Percentiles rank a stretch among this genome's conserved stretches.
phyloP scores from a whole-genome alignment of 1,284 basidiomycete species.

The Ganoderma meredithae region DNA sequence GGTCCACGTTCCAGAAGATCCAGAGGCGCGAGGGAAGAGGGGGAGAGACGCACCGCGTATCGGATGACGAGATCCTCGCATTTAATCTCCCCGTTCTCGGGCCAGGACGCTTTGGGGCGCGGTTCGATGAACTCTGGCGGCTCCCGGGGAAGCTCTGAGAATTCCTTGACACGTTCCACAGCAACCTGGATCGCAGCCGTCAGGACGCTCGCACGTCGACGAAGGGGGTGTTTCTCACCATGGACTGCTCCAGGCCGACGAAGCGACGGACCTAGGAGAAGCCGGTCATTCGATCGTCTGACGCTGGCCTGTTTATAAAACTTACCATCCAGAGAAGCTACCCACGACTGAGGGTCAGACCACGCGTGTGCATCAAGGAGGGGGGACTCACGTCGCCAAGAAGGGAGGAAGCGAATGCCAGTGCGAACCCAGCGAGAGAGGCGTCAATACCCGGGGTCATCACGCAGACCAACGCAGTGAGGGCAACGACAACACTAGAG shows the following conservation, averaged over 20 bases:
- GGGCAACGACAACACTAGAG: conserved; percentile 75
- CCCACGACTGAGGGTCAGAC: conserved; percentile 35
- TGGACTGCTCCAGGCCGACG: conserved; percentile 90
- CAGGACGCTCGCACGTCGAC: conserved; percentile 15
- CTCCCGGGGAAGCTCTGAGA: conserved; percentile 82
- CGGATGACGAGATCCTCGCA: conserved; percentile 86
- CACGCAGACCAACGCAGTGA: conserved; percentile 75
- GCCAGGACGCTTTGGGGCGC: conserved; percentile 86
- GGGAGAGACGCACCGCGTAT: conserved; percentile 75
- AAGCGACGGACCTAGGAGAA: conserved; percentile 62
- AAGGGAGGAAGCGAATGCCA: conserved; percentile 83
- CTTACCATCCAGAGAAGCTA: conserved; percentile 59
- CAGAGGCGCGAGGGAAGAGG: neutral
- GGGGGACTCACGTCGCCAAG: conserved; percentile 68
- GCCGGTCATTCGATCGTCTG: conserved; percentile 18
- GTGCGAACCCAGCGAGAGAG: conserved; percentile 83
- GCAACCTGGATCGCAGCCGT: conserved; percentile 65
- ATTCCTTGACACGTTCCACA: conserved; percentile 91
- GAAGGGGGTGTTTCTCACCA: conserved; percentile 58
- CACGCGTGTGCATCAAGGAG: neutral
- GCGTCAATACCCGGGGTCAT: conserved; percentile 77
- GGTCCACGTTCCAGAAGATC: conserved; percentile 29
- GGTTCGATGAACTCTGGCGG: conserved; percentile 86
- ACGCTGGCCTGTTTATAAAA: conserved; percentile 11
- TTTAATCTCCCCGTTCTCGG: conserved; percentile 75